These are phyloP conservation scores for Chlamydomonas incerta DNA, from an alignment of 139 green algal species.

Conservation along the genomic window DNA sequence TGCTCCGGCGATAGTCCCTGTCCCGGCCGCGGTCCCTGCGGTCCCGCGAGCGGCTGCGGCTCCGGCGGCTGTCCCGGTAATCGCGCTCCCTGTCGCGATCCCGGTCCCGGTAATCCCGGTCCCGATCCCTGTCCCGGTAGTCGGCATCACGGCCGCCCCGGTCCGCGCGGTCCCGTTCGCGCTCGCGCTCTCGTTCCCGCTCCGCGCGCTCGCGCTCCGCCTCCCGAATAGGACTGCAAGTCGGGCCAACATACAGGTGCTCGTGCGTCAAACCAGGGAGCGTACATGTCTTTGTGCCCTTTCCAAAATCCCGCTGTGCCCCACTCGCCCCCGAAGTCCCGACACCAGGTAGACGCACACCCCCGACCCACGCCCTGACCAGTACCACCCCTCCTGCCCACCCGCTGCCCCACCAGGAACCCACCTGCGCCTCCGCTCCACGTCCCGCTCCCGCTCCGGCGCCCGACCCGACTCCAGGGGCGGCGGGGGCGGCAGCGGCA, in stretches of 20 bases:
- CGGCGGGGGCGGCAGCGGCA: background rate
- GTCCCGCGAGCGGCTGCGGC: background rate
- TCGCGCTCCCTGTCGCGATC: background rate
- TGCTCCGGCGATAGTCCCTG: background rate
- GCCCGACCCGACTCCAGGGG: no score
- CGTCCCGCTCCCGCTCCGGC: background rate
- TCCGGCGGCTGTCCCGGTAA: background rate
- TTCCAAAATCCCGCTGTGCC: no score
- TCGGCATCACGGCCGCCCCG: background rate
- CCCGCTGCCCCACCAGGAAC: background rate
- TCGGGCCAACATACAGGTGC: no score
- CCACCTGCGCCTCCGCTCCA: slow-evolving; percentile 25
- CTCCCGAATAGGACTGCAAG: background rate
- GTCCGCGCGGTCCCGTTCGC: slow-evolving; percentile 10
- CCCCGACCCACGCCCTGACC: no score
- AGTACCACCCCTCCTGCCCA: background rate
- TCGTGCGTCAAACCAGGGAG: background rate
- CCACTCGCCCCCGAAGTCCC: no score
- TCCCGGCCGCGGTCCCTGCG: slow-evolving; percentile 1
- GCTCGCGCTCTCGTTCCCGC: slow-evolving; percentile 10
- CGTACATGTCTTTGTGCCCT: no score
- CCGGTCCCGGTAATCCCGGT: background rate
- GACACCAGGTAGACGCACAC: no score
- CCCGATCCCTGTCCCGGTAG: background rate
- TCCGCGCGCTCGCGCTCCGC: slow-evolving; percentile 19